These are phyloP conservation scores for Cercospora janseana DNA, from an alignment of 2,329 filamentous ascomycete genomes.

Conservation along the genomic window DNA sequence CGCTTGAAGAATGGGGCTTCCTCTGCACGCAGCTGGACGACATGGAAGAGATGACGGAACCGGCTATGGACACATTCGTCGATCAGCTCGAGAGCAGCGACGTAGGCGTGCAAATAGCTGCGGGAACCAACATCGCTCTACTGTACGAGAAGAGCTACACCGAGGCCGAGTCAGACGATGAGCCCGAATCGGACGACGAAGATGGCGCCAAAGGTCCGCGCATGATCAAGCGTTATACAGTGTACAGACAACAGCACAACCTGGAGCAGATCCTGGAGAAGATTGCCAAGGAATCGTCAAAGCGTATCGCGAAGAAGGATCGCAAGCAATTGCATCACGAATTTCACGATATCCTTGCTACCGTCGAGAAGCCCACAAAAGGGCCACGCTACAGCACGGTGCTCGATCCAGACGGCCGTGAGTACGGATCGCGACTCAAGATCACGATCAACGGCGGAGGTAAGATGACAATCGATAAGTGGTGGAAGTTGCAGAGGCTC, in stretches of 20 bases:
- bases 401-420: constrained; percentile 58
- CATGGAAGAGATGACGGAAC: constrained; percentile 66
- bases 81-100: constrained; percentile 80
- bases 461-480: constrained; percentile 63
- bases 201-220: constrained; percentile 42
- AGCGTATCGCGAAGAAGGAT: constrained; percentile 64
- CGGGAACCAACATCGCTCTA: constrained; percentile 76
- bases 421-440: constrained; percentile 61
- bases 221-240: constrained; percentile 63
- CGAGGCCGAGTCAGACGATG: constrained; percentile 57
- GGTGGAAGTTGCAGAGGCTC: constrained; percentile 70
- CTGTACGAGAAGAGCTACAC: constrained; percentile 73
- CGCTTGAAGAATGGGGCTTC: constrained; percentile 75
- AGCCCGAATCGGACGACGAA: constrained; percentile 45
- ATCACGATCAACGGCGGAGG: constrained; percentile 60
- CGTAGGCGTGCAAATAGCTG: constrained; percentile 69
- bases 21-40: constrained; percentile 76
- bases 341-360: constrained; percentile 65
- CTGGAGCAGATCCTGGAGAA: constrained; percentile 58
- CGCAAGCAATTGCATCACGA: constrained; percentile 64
- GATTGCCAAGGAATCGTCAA: constrained; percentile 60
- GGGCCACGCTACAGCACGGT: constrained; percentile 67
- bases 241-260: constrained; percentile 63
- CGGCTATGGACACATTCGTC: constrained; percentile 74
- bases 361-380: constrained; percentile 63